Evolutionary conservation across 306 rosid genomes (phyloP).

Genomic region (Trichosanthes truncata): DNA sequence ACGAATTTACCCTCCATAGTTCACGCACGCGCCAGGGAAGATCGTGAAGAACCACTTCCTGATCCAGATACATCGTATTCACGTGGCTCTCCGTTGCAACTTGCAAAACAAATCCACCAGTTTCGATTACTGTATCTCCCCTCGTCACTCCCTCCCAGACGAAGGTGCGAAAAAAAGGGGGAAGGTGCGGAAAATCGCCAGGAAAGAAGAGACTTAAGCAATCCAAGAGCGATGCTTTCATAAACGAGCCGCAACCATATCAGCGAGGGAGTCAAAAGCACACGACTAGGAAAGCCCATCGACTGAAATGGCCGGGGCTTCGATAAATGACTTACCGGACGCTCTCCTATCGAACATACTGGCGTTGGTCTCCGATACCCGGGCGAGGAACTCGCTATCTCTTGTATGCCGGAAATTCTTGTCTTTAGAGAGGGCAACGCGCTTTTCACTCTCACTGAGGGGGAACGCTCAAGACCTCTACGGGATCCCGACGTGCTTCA

Average conservation of each 20-base stretch:
- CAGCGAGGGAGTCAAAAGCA: not conserved
- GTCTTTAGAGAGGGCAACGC: conserved; percentile 52
- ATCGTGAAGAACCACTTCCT: not conserved
- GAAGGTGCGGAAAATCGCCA: conserved; percentile 6
- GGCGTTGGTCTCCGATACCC: conserved; percentile 38
- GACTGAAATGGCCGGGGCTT: not conserved
- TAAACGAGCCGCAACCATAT: not conserved
- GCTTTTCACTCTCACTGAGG: conserved; percentile 56
- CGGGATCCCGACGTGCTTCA: conserved; percentile 52
- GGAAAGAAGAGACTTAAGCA: not conserved
- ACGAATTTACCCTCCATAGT: conserved; percentile 10
- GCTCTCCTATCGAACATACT: conserved; percentile 44
- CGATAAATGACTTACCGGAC: conserved; percentile 55
- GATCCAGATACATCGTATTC: conserved; percentile 16
- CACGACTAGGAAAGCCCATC: not conserved
- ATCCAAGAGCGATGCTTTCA: not conserved
- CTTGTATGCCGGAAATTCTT: conserved; percentile 47
- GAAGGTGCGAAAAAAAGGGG: not conserved
- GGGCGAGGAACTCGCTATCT: conserved; percentile 61
- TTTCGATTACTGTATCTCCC: not conserved
- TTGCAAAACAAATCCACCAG: conserved; percentile 15
- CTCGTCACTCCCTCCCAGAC: not conserved
- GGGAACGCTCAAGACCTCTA: conserved; percentile 84
- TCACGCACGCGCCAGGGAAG: conserved; percentile 10
- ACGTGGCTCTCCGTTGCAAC: conserved; percentile 34